phyloP scores from a whole-genome alignment of 1,139 yeast genomes.

The Scheffersomyces parashehatae region DNA sequence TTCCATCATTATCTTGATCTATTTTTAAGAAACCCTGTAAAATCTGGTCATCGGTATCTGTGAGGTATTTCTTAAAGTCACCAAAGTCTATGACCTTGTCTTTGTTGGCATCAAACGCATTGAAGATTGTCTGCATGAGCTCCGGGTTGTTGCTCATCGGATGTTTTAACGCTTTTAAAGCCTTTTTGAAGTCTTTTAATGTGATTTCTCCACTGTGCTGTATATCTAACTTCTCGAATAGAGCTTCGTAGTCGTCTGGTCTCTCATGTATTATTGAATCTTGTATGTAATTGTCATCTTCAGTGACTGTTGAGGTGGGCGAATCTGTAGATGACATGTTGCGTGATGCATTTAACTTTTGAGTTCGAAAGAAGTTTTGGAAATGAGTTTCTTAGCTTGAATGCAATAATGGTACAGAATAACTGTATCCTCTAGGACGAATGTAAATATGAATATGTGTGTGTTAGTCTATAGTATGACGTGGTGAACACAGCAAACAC shows the following conservation, averaged over 20 bases:
- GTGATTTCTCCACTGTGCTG: slow-evolving; percentile 57
- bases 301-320: too few relatives aligned
- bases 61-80: slow-evolving; percentile 63
- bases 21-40: slow-evolving; percentile 66
- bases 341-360: too few relatives aligned
- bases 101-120: slow-evolving; percentile 56
- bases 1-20: slow-evolving; percentile 79
- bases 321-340: too few relatives aligned
- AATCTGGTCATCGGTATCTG: slow-evolving; percentile 68
- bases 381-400: too few relatives aligned
- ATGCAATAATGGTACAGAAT: too few relatives aligned
- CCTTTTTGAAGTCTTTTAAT: slow-evolving; percentile 53
- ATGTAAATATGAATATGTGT: too few relatives aligned
- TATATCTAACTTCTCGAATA: slow-evolving; percentile 53
- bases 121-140: slow-evolving; percentile 56
- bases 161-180: slow-evolving; percentile 55
- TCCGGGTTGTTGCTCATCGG: slow-evolving; percentile 68
- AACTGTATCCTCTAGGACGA: too few relatives aligned
- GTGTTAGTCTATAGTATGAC: too few relatives aligned
- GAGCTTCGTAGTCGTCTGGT: slow-evolving; percentile 20
- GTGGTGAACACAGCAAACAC: too few relatives aligned
- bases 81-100: slow-evolving; percentile 58
- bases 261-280: not conserved
- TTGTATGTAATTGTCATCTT: too few relatives aligned
- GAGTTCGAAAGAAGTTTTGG: too few relatives aligned